These are phyloP conservation scores for Pseudogymnoascus sp. DNA, from an alignment of 2,329 filamentous ascomycete species.

Conservation along the genomic window DNA sequence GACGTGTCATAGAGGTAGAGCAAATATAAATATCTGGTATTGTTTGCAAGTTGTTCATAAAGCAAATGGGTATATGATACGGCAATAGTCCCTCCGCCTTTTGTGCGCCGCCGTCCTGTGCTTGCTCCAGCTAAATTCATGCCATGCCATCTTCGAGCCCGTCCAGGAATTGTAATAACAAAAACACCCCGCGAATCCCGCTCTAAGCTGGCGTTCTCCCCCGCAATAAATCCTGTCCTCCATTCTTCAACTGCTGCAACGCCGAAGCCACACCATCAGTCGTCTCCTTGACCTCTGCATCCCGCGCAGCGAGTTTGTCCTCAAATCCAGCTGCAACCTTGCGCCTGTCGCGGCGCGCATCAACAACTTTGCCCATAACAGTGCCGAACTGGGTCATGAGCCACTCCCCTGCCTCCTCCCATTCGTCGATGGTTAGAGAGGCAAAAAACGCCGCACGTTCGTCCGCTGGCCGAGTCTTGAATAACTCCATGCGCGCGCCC, in stretches of 20 bases:
- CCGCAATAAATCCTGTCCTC: constrained; percentile 17
- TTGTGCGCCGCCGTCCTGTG: background rate
- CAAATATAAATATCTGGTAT: constrained; percentile 15
- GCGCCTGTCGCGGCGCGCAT: constrained; percentile 23
- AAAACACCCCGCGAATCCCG: background rate
- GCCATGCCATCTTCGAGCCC: background rate
- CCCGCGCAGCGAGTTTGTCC: constrained; percentile 21
- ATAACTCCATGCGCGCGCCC: constrained; percentile 16
- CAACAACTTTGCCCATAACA: constrained; percentile 19
- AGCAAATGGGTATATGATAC: constrained; percentile 20
- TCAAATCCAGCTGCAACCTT: constrained; percentile 21
- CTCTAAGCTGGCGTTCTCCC: background rate
- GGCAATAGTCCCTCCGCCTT: background rate
- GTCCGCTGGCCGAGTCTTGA: background rate
- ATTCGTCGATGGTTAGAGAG: constrained; percentile 22
- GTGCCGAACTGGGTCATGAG: constrained; percentile 23
- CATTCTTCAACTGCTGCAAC: constrained; percentile 23
- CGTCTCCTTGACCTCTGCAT: constrained; percentile 21
- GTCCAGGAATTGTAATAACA: background rate
- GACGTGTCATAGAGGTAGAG: constrained; percentile 33
- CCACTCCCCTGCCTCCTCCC: constrained; percentile 27
- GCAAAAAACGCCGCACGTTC: constrained; percentile 18
- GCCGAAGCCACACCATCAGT: constrained; percentile 17
- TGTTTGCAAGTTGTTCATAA: constrained; percentile 9
- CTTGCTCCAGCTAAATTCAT: background rate